Evolutionary conservation across 1,139 yeast genomes (phyloP).

Genomic region (Blastobotrys arbuscula): DNA sequence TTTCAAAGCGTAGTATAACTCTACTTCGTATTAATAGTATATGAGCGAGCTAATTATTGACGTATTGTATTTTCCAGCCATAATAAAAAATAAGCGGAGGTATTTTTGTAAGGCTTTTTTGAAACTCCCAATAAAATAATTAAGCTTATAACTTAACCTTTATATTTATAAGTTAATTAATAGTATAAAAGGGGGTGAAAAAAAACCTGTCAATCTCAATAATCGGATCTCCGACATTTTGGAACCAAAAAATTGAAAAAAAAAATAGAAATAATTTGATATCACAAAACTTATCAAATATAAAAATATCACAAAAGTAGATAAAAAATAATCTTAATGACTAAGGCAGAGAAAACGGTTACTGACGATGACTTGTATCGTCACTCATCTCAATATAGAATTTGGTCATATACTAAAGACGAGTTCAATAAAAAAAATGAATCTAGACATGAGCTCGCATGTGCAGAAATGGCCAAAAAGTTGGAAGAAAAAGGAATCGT

Average conservation of each 20-base stretch:
- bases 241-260: too few species aligned
- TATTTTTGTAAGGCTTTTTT: background rate
- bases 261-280: too few species aligned
- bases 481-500: constrained; percentile 35
- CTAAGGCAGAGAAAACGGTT: constrained; percentile 13
- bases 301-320: background rate
- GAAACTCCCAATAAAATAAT: background rate
- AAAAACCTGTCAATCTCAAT: too few species aligned
- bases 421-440: constrained; percentile 46
- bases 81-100: background rate
- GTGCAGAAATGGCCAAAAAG: constrained; percentile 35
- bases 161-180: too few species aligned
- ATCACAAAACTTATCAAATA: too few species aligned
- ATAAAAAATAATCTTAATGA: constrained; percentile 11
- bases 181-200: too few species aligned
- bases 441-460: constrained; percentile 51
- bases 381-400: constrained; percentile 72
- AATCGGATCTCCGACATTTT: too few species aligned
- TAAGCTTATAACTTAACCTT: too few species aligned
- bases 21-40: too few species aligned
- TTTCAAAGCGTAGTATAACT: background rate
- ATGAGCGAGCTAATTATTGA: too few species aligned
- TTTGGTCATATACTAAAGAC: constrained; percentile 75
- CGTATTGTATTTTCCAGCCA: background rate
- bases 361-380: constrained; percentile 78